Evolutionary conservation across 1,284 basidiomycete genomes (phyloP).

Genomic region (Cryptococcus floricola): DNA sequence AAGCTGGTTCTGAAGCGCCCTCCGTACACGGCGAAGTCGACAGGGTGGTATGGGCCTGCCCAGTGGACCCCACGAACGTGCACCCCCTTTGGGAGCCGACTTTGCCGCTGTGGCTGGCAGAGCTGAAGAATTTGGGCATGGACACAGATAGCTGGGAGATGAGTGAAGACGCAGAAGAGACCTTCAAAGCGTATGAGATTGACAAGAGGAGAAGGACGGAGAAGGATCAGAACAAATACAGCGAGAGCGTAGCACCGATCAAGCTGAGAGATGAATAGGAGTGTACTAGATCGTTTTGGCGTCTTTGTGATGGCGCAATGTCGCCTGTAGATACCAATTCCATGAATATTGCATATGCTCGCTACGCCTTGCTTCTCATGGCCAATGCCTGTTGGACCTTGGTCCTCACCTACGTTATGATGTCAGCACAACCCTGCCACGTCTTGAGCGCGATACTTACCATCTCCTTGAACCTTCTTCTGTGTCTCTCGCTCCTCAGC

Average conservation of each 20-base stretch:
- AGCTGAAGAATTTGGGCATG: slow-evolving; percentile 25
- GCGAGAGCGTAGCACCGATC: slow-evolving; percentile 10
- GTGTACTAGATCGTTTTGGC: background rate
- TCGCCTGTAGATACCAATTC: background rate
- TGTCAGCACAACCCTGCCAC: background rate
- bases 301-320: background rate
- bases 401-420: slow-evolving; percentile 26
- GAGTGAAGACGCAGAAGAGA: slow-evolving; percentile 38
- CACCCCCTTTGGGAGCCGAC: slow-evolving; percentile 47
- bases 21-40: slow-evolving; percentile 26
- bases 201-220: slow-evolving; percentile 36
- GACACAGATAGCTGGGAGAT: slow-evolving; percentile 27
- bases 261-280: slow-evolving; percentile 33
- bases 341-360: background rate
- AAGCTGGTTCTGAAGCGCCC: slow-evolving; percentile 7
- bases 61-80: slow-evolving; percentile 42
- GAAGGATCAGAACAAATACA: slow-evolving; percentile 2
- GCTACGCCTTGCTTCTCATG: slow-evolving; percentile 20
- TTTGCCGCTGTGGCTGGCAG: slow-evolving; percentile 40
- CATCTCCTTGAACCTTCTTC: slow-evolving; percentile 43
- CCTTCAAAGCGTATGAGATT: slow-evolving; percentile 40
- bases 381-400: slow-evolving; percentile 35
- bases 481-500: slow-evolving; percentile 31
- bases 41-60: slow-evolving; percentile 36
- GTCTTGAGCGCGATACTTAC: slow-evolving; percentile 22